A percentile compares a stretch with the other conserved stretches of the same genome.
Evolutionary conservation across 345 rosid species (phyloP).

Genomic region (Gossypium rotundifolium): DNA sequence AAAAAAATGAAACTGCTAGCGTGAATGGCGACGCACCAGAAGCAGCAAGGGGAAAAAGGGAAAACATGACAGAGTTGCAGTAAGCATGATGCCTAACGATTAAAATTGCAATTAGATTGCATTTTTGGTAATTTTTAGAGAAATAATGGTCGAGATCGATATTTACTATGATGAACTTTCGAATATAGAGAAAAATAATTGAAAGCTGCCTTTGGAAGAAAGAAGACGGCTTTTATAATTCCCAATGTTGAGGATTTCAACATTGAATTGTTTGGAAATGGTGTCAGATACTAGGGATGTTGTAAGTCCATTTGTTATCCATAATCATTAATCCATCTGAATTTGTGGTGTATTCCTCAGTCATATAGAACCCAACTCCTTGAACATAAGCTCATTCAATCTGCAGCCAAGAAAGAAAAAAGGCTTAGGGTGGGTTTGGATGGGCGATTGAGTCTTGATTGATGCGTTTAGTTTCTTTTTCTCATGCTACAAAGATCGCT

Average conservation of each 20-base stretch:
- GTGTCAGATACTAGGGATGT: slow-evolving; percentile 87
- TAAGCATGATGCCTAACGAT: background rate
- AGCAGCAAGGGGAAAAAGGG: slow-evolving; percentile 34
- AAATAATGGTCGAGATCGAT: background rate
- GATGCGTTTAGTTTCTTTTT: too few relatives aligned
- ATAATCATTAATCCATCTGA: slow-evolving; percentile 58
- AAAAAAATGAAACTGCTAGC: slow-evolving; percentile 46
- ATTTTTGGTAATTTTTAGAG: too few relatives aligned
- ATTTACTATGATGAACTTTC: background rate
- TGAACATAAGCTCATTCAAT: slow-evolving; percentile 93
- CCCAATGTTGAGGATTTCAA: slow-evolving; percentile 64
- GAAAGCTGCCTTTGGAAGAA: slow-evolving; percentile 69
- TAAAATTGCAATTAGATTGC: background rate
- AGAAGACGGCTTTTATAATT: slow-evolving; percentile 62
- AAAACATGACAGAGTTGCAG: too few relatives aligned
- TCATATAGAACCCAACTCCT: slow-evolving; percentile 87
- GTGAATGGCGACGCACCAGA: slow-evolving; percentile 89
- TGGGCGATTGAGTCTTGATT: too few relatives aligned
- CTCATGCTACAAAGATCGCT: too few relatives aligned
- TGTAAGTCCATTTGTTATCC: slow-evolving; percentile 70
- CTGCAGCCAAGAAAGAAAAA: slow-evolving; percentile 23
- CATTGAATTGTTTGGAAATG: slow-evolving; percentile 64
- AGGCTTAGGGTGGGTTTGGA: too few relatives aligned
- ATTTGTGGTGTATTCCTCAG: slow-evolving; percentile 69
- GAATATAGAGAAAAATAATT: background rate